These are phyloP conservation scores for Mesembryanthemum crystallinum DNA, from an alignment of 148 eudicot species.

Conservation along the genomic window DNA sequence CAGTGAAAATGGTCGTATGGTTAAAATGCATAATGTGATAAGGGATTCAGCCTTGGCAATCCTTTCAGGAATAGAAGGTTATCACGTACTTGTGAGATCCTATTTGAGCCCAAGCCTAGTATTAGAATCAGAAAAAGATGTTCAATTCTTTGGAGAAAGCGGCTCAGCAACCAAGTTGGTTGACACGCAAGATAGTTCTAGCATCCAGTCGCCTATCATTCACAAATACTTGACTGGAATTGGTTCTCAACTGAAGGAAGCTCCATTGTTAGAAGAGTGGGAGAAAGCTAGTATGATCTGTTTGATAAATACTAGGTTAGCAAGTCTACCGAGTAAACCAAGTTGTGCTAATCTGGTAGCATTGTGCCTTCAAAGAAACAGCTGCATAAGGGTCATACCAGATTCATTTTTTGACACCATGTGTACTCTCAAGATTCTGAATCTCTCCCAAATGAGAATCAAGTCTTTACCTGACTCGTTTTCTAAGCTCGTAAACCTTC, in stretches of 20 bases:
- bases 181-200: neutral
- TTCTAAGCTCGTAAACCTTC: conserved; percentile 23
- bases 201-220: neutral
- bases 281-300: conserved; percentile 22
- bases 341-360: conserved; percentile 19
- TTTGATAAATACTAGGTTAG: conserved; percentile 28
- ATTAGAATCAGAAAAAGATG: neutral
- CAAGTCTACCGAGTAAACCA: conserved; percentile 25
- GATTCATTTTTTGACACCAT: conserved; percentile 31
- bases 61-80: conserved; percentile 19
- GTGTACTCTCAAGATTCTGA: conserved; percentile 25
- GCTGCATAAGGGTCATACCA: conserved; percentile 30
- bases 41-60: conserved; percentile 30
- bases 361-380: conserved; percentile 34
- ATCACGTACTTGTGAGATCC: conserved; percentile 6
- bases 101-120: neutral
- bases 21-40: conserved; percentile 23
- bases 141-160: neutral
- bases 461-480: conserved; percentile 33
- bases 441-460: conserved; percentile 33
- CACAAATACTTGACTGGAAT: conserved; percentile 19
- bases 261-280: conserved; percentile 31
- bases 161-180: neutral
- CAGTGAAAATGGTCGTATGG: conserved; percentile 14
- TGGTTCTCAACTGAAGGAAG: conserved; percentile 24